phyloP scores from a whole-genome alignment of 208 protist species.

The Wallacemonas sp. region DNA sequence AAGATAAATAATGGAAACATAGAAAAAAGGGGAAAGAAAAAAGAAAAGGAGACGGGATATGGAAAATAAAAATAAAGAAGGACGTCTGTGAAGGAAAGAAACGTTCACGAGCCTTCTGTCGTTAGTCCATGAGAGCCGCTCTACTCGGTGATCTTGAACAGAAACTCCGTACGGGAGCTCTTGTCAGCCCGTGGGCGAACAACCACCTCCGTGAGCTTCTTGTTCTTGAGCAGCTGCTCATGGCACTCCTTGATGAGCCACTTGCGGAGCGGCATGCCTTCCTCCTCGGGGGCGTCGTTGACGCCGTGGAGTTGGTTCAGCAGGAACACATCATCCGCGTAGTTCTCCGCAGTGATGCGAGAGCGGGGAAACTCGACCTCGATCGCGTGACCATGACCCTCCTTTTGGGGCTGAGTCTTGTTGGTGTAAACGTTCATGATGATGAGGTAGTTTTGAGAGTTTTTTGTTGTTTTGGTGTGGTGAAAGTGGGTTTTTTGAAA shows the following conservation, averaged over 20 bases:
- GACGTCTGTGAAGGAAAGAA: conserved; percentile 1
- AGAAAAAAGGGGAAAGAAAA: neutral
- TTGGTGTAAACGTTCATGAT: neutral
- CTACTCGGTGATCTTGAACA: conserved; percentile 30
- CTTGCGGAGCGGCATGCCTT: conserved; percentile 73
- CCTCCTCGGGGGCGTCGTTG: conserved; percentile 69
- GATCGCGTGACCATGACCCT: conserved; percentile 21
- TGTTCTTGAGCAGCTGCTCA: conserved; percentile 49
- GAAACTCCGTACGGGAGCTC: conserved; percentile 46
- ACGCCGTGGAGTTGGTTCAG: conserved; percentile 69
- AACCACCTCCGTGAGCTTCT: conserved; percentile 40
- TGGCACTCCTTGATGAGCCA: conserved; percentile 68
- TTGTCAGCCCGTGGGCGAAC: conserved; percentile 62
- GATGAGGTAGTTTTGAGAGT: neutral
- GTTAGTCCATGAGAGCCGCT: conserved; percentile 13
- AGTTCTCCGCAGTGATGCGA: conserved; percentile 45
- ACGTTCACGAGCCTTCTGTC: neutral
- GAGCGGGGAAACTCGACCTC: conserved; percentile 56
- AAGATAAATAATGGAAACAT: conserved; percentile 14
- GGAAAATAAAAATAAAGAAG: neutral
- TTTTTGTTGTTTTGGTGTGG: neutral
- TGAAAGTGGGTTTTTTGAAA: too few species aligned
- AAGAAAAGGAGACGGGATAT: neutral
- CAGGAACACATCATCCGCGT: conserved; percentile 53
- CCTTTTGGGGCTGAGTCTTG: conserved; percentile 3